These are phyloP conservation scores for Chaetomiaceae sp. DNA, from an alignment of 2,329 filamentous ascomycete species.

Conservation along the genomic window DNA sequence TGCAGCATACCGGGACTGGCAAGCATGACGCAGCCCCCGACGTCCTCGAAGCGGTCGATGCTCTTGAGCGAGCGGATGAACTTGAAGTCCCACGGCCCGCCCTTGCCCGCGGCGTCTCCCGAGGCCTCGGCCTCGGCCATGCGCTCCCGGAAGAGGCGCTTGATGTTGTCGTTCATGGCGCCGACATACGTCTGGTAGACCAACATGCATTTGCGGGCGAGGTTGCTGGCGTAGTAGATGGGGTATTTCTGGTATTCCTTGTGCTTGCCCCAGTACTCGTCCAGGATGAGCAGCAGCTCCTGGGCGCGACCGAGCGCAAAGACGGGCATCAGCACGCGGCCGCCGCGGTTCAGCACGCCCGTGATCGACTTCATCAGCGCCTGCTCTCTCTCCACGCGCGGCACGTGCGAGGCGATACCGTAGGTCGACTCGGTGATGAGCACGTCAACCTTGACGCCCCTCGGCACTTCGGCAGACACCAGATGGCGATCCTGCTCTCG, in stretches of 20 bases:
- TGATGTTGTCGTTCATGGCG: conserved; percentile 99
- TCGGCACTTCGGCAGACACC: conserved; percentile 86
- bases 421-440: conserved; percentile 98
- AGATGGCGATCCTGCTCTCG: conserved; percentile 93
- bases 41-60: conserved; percentile 91
- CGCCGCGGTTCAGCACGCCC: conserved; percentile 81
- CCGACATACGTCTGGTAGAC: conserved; percentile 98
- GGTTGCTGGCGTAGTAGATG: conserved; percentile 95
- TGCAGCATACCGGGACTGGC: conserved; percentile 98
- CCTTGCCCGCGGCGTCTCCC: conserved; percentile 68
- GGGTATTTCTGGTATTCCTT: conserved; percentile 82
- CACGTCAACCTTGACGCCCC: conserved; percentile 86
- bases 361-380: conserved; percentile 96
- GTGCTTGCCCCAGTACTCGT: conserved; percentile 95
- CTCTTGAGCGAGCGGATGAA: conserved; percentile 89
- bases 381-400: conserved; percentile 83
- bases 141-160: conserved; percentile 83
- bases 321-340: conserved; percentile 88
- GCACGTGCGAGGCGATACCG: conserved; percentile 89
- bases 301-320: conserved; percentile 93
- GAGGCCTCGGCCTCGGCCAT: conserved; percentile 86
- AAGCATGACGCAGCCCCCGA: conserved; percentile 94
- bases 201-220: conserved; percentile 95
- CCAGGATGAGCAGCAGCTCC: conserved; percentile 87
- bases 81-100: conserved; percentile 93